These are phyloP conservation scores for Sporothrix phasma DNA, from an alignment of 2,329 filamentous ascomycete species.

Conservation along the genomic window DNA sequence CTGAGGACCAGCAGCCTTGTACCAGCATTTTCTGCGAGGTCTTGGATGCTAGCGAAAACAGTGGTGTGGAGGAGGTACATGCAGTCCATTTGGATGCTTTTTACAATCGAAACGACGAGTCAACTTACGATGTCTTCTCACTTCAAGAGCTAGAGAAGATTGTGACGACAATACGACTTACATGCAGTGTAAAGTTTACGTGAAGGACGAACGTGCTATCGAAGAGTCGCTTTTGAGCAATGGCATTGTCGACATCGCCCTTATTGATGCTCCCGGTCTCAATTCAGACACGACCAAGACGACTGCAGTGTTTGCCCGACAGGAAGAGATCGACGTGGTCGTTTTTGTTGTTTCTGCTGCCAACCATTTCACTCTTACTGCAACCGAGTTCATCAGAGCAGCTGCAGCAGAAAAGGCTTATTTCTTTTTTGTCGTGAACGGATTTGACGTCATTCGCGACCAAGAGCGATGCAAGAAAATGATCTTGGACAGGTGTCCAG, in stretches of 20 bases:
- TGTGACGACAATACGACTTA: conserved; percentile 84
- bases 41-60: conserved; percentile 82
- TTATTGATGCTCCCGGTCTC: conserved; percentile 91
- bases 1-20: conserved; percentile 95
- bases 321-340: conserved; percentile 97
- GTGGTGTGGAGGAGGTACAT: conserved; percentile 86
- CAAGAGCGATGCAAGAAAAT: conserved; percentile 84
- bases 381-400: conserved; percentile 95
- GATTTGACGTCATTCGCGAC: conserved; percentile 87
- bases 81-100: conserved; percentile 71
- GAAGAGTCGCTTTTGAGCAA: conserved; percentile 95
- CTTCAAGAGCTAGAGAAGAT: conserved; percentile 75
- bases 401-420: conserved; percentile 96
- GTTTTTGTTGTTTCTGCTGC: conserved; percentile 96
- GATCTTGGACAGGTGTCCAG: conserved; percentile 78
- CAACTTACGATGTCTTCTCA: conserved; percentile 80
- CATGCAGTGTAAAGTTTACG: conserved; percentile 92
- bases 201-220: conserved; percentile 78
- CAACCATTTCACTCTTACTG: conserved; percentile 94
- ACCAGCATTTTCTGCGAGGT: conserved; percentile 99
- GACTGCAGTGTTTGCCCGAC: conserved; percentile 89
- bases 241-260: conserved; percentile 91
- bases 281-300: conserved; percentile 97
- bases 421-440: conserved; percentile 97
- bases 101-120: conserved; percentile 86